phyloP scores from a whole-genome alignment of 805 yeast genomes.

The Kodamaea jinghongensis region DNA sequence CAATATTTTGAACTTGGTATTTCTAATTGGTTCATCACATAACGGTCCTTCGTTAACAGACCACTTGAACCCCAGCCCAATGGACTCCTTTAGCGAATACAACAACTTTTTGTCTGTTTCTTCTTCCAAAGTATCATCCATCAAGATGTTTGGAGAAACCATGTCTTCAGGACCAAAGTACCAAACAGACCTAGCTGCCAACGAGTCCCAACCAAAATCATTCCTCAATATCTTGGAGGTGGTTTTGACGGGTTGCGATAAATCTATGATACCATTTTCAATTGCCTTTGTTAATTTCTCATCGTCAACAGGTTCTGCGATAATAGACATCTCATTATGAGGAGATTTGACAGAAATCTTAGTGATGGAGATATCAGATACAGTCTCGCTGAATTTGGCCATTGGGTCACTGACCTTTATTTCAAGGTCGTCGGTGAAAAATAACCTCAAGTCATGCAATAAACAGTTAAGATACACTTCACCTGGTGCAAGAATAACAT shows the following conservation, averaged over 20 bases:
- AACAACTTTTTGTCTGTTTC: slow-evolving; percentile 62
- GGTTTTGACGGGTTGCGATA: slow-evolving; percentile 35
- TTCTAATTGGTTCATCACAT: slow-evolving; percentile 78
- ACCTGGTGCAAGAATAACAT: slow-evolving; percentile 76
- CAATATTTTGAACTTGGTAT: slow-evolving; percentile 67
- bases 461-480: slow-evolving; percentile 84
- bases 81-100: slow-evolving; percentile 46
- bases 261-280: slow-evolving; percentile 44
- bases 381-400: slow-evolving; percentile 76
- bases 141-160: slow-evolving; percentile 47
- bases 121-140: slow-evolving; percentile 70
- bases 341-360: slow-evolving; percentile 61
- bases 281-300: slow-evolving; percentile 52
- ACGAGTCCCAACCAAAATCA: slow-evolving; percentile 74
- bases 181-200: slow-evolving; percentile 83
- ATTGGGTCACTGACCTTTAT: slow-evolving; percentile 84
- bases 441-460: slow-evolving; percentile 67
- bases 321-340: slow-evolving; percentile 58
- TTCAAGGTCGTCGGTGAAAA: slow-evolving; percentile 58
- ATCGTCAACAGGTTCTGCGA: slow-evolving; percentile 71
- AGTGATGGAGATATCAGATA: slow-evolving; percentile 61
- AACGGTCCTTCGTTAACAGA: slow-evolving; percentile 84
- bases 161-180: slow-evolving; percentile 52
- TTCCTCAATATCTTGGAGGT: slow-evolving; percentile 55
- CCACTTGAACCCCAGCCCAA: slow-evolving; percentile 82